Evolutionary conservation across 2,329 filamentous ascomycete genomes (phyloP).

Genomic region (Didymella keratinophila): DNA sequence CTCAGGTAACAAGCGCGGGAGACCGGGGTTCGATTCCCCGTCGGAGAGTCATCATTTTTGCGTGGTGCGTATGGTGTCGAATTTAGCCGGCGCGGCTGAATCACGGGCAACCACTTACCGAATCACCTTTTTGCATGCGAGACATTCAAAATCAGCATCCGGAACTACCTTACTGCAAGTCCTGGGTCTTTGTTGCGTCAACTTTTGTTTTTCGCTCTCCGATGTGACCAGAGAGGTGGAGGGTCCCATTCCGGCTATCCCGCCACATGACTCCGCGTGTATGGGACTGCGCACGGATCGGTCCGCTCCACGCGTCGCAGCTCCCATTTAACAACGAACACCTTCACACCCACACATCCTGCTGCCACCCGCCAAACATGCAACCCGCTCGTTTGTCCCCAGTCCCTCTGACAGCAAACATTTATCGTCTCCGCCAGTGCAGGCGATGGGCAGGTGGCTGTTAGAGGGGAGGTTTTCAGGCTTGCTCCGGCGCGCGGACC

Average conservation of each 20-base stretch:
- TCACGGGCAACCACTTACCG: not conserved
- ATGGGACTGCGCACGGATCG: not conserved
- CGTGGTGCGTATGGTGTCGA: not conserved
- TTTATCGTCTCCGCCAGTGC: conserved; percentile 1
- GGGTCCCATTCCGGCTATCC: too few relatives aligned
- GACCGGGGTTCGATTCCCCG: conserved; percentile 24
- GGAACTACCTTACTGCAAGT: not conserved
- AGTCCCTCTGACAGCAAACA: conserved; percentile 2
- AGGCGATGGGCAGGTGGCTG: conserved; percentile 1
- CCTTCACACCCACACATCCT: not conserved
- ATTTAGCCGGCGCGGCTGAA: not conserved
- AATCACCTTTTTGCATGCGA: not conserved
- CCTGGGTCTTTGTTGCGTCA: not conserved
- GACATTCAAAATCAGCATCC: not conserved
- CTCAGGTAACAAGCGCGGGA: conserved; percentile 15
- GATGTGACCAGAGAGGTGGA: not conserved
- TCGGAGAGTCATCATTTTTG: conserved; percentile 19
- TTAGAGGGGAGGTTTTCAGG: conserved; percentile 5
- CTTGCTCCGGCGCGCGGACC: conserved; percentile 1
- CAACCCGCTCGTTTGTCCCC: conserved; percentile 2
- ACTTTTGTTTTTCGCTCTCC: not conserved
- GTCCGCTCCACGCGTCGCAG: not conserved
- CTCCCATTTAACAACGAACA: not conserved
- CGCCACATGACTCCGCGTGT: not conserved
- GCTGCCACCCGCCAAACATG: not conserved